Percentiles rank a stretch among this genome's conserved stretches.
Evolutionary conservation across 139 green algal genomes (phyloP).

Genomic region (Chlamydomonas sphaeroides): DNA sequence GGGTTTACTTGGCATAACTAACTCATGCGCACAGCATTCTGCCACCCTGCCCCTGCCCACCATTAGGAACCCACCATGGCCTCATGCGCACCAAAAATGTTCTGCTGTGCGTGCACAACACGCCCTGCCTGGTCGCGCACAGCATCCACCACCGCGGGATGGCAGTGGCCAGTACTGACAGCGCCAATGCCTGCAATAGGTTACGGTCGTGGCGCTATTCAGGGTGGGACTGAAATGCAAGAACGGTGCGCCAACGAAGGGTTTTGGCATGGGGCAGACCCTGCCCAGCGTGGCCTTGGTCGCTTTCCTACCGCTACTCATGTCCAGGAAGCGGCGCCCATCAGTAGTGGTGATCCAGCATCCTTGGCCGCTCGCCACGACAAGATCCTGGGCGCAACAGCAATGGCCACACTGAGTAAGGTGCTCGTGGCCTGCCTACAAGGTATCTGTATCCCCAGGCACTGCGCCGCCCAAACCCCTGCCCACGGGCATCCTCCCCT

Average conservation of each 20-base stretch:
- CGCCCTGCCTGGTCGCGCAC: conserved; percentile 74
- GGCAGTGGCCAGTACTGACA: conserved; percentile 84
- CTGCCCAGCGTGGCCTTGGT: too few species aligned
- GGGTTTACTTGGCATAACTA: too few species aligned
- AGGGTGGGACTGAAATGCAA: background rate
- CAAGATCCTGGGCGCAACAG: conserved; percentile 64
- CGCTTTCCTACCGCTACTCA: conserved; percentile 58
- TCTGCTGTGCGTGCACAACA: conserved; percentile 87
- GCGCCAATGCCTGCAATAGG: conserved; percentile 75
- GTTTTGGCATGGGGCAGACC: background rate
- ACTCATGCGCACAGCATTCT: too few species aligned
- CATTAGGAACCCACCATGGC: conserved; percentile 4
- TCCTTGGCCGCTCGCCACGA: conserved; percentile 68
- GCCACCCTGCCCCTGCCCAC: too few species aligned
- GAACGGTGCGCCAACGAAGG: background rate
- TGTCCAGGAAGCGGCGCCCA: conserved; percentile 77
- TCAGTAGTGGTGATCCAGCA: conserved; percentile 74
- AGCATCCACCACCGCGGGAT: conserved; percentile 82
- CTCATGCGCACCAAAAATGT: conserved; percentile 71
- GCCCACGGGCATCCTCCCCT: too few species aligned
- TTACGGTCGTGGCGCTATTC: background rate
- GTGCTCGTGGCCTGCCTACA: too few species aligned
- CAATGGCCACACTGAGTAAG: background rate
- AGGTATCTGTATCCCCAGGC: background rate
- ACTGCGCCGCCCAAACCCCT: background rate